Percentiles rank a stretch among this genome's conserved stretches.
Conservation (phyloP, 345 rosid species). For the Gossypium rotundifolium region DNA sequence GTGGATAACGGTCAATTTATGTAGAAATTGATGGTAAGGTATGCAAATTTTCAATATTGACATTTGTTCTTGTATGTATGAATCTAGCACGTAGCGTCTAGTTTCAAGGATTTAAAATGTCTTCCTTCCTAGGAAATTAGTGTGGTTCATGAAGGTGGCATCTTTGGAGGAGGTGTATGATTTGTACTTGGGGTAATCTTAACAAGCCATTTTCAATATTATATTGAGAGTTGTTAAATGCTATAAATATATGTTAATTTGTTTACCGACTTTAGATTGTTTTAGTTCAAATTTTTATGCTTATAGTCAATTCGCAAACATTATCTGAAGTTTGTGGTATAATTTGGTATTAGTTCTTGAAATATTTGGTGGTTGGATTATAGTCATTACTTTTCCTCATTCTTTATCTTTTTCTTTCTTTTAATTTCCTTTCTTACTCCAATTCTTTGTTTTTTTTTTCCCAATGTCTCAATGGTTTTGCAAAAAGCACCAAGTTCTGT, state of each 20-base stretch:
- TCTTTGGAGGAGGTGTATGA: constrained; percentile 96
- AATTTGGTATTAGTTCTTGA: not conserved
- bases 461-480: not conserved
- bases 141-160: constrained; percentile 97
- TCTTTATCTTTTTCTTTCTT: not conserved
- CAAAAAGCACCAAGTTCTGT: not conserved
- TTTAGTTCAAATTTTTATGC: not conserved
- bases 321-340: constrained; percentile 1
- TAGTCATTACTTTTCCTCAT: not conserved
- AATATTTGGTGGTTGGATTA: not conserved
- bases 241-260: not conserved
- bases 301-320: not conserved
- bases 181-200: constrained; percentile 75
- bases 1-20: constrained; percentile 96
- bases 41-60: constrained; percentile 16
- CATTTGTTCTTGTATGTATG: not conserved
- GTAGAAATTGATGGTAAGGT: constrained; percentile 88
- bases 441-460: not conserved
- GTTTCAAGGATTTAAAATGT: constrained; percentile 18
- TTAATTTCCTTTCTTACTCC: not conserved
- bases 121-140: constrained; percentile 60
- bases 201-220: constrained; percentile 1
- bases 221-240: not conserved
- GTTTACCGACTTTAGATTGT: not conserved
- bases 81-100: not conserved